These are phyloP conservation scores for Colletotrichum lentis DNA, from an alignment of 2,329 filamentous ascomycete genomes.

Conservation along the genomic window DNA sequence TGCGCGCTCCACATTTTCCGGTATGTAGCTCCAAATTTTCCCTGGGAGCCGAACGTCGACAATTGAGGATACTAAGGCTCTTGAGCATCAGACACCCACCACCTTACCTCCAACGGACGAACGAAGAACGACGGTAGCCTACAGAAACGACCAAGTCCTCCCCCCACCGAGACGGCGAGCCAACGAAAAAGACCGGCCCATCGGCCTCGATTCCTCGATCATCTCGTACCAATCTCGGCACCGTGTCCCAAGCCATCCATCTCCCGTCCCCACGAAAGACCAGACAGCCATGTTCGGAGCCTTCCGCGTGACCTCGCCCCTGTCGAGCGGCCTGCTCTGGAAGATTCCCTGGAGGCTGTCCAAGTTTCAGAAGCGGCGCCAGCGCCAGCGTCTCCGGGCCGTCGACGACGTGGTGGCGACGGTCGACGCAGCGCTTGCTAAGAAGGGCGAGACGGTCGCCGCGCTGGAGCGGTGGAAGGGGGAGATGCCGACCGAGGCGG, in stretches of 20 bases:
- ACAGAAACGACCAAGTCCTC: neutral
- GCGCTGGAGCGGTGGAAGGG: slow-evolving; percentile 89
- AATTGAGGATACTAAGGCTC: neutral
- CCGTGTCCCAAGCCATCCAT: slow-evolving; percentile 1
- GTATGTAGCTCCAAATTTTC: slow-evolving; percentile 36
- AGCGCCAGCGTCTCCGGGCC: slow-evolving; percentile 80
- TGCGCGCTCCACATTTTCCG: slow-evolving; percentile 7
- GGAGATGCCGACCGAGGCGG: slow-evolving; percentile 93
- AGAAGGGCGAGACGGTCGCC: slow-evolving; percentile 75
- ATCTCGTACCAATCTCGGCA: neutral
- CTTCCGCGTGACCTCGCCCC: slow-evolving; percentile 79
- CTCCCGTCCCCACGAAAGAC: neutral
- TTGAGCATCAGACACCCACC: neutral
- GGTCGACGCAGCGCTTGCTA: slow-evolving; percentile 78
- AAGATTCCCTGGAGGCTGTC: slow-evolving; percentile 98
- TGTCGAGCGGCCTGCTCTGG: slow-evolving; percentile 87
- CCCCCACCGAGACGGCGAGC: neutral
- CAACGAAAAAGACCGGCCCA: neutral
- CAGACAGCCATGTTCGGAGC: slow-evolving; percentile 76
- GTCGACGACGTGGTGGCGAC: slow-evolving; percentile 90
- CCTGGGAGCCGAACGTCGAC: slow-evolving; percentile 2
- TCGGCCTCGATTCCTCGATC: neutral
- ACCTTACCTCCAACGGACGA: neutral
- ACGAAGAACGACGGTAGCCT: neutral
- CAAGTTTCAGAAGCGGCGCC: slow-evolving; percentile 85